Evolutionary conservation across 495 filamentous ascomycete species (phyloP), one percentile per base, ranked within the genome.

Genomic region (Aspergillus panamensis): DNA sequence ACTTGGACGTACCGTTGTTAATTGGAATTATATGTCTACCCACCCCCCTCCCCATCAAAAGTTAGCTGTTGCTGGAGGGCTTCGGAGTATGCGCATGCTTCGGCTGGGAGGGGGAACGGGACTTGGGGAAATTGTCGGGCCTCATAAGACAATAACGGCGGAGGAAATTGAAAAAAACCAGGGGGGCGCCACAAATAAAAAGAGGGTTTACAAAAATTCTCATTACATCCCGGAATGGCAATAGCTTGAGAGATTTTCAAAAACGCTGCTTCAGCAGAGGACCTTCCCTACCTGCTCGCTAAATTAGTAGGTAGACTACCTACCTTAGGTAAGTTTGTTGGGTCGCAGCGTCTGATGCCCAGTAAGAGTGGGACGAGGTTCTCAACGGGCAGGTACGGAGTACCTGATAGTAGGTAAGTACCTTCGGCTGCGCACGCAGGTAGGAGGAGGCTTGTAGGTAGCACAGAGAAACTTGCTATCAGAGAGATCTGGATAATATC

Each of bases 401-500:
- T 25, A 25, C n/a, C n/a, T n/a, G n/a, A n/a, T n/a, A n/a, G n/a
- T n/a, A n/a, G n/a, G n/a, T n/a, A n/a, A n/a, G 25, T 25, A 25
- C 25, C 25, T 25, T 5, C 25, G 2, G 25, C 5, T 5, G 25
- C 25, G 25, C 25, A 25, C 25, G 25, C n/a, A 39, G 35, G 35
- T 39, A 44, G 13, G 12, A 43, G 16, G 40, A 19, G 7, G 16
- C 40, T 43, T 43, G 12, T 43, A n/a, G 40, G 16, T 13, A 16
- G 12, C 40, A 43, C 40, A 43, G 42, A 44, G 13, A 6, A n/a
- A 44, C 13, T 16, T 12, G 0, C 42, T 44, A 44, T 44, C 8
- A 16, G 19, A 44, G 6, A 44, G 19, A 19, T 19, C 42, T 44
- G 42, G 50, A 52, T 32, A 52, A 52, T 52, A 40, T 52, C 21